Evolutionary conservation across 169 alveolate species (phyloP).

Genomic region (Besnoitia besnoiti): DNA sequence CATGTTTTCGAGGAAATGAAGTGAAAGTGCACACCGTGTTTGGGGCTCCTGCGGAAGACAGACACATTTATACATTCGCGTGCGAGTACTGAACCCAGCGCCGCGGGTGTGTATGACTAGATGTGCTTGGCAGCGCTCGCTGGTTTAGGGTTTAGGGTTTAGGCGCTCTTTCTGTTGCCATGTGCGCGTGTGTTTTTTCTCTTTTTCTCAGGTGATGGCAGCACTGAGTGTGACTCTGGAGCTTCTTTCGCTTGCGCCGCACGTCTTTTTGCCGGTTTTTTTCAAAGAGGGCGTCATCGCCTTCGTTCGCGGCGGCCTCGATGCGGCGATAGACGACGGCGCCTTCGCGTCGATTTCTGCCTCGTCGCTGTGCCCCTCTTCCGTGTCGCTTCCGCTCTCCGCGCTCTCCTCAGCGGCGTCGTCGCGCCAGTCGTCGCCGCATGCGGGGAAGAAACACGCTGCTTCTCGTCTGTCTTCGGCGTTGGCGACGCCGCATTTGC

Average conservation of each 20-base stretch:
- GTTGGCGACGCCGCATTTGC: neutral
- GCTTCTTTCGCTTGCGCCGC: slow-evolving; percentile 41
- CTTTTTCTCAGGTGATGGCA: slow-evolving; percentile 32
- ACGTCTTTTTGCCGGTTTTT: neutral
- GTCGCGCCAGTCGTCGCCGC: too few species aligned
- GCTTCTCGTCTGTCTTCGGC: neutral
- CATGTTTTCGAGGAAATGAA: too few species aligned
- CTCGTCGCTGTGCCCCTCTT: too few species aligned
- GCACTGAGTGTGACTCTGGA: slow-evolving; percentile 57
- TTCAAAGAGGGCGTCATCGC: slow-evolving; percentile 50
- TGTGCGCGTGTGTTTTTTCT: too few species aligned
- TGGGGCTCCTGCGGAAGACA: too few species aligned
- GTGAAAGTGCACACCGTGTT: too few species aligned
- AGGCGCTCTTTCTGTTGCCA: neutral
- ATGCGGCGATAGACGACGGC: neutral
- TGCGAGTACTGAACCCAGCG: too few species aligned
- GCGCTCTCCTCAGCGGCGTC: slow-evolving; percentile 22
- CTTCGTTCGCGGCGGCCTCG: neutral
- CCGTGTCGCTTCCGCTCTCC: neutral
- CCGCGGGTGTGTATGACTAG: neutral
- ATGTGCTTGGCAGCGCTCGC: neutral
- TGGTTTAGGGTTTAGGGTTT: neutral
- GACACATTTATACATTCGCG: too few species aligned
- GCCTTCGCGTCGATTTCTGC: slow-evolving; percentile 11
- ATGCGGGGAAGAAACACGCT: too few species aligned